Evolutionary conservation across 805 yeast species (phyloP).

Genomic region (Jamesozyma jinghongensis): DNA sequence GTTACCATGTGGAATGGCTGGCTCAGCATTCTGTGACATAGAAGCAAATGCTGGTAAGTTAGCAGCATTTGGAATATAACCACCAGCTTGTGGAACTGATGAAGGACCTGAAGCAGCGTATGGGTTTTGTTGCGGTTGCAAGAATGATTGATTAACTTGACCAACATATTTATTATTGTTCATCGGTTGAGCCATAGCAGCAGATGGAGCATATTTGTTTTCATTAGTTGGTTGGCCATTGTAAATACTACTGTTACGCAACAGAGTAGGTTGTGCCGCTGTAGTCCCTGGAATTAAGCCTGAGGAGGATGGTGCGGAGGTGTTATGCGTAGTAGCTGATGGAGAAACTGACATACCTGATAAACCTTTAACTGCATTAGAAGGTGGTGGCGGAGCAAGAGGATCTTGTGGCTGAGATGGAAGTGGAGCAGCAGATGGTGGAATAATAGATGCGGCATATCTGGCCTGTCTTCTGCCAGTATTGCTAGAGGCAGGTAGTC

Average conservation of each 20-base stretch:
- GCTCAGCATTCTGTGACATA: slow-evolving; percentile 4
- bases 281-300: too few species aligned
- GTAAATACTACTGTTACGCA: too few species aligned
- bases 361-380: neutral
- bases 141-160: neutral
- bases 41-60: slow-evolving; percentile 8
- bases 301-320: neutral
- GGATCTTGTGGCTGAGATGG: slow-evolving; percentile 21
- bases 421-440: neutral
- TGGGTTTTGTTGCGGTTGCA: slow-evolving; percentile 1
- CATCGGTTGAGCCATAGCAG: neutral
- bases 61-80: slow-evolving; percentile 12
- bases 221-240: neutral
- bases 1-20: slow-evolving; percentile 7
- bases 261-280: neutral
- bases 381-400: slow-evolving; percentile 13
- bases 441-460: neutral
- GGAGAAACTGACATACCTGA: neutral
- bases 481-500: neutral
- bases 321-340: neutral
- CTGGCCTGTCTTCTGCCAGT: too few species aligned
- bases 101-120: neutral
- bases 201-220: neutral
- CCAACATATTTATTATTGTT: too few species aligned
- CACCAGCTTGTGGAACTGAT: neutral